Base-by-base conservation (phyloP, 2,329 filamentous ascomycete genomes). In the Sphaceloma murrayae region DNA sequence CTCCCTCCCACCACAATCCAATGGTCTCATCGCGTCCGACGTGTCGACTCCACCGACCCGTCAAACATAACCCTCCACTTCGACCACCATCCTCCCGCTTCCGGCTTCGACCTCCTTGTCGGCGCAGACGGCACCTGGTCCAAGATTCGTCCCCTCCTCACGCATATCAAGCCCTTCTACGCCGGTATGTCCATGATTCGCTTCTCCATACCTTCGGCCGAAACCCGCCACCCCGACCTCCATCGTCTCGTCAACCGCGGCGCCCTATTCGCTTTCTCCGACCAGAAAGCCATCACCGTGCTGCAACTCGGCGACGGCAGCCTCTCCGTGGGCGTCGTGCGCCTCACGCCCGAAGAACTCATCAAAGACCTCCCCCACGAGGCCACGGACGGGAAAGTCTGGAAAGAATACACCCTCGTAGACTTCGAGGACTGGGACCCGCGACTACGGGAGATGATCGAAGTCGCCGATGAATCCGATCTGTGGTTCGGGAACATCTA, bases 71-170 rank as follows among this genome's bases (percentile, higher is more conserved):
- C 38, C 3, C 47, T 62, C 42, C 42, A 55, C 36, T 63, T 65
- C 51, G 55, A 56, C 2, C 48, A 59, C 44, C 38, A 32, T 18
- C 50, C 53, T 8, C 34, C 48, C 18, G 49, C 56, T 22, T 43
- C 52, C 5, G 62, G 58, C 1, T 66, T 62, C 48, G 61, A 68
- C 49, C 53, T 69, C 8, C 54, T 68, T 18, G 60, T 70, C 17
- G 67, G 67, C 6, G 64, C 64, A 7, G 67, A 69, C 39, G 67
- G 66, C 7, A 64, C 64, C 4, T 69, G 61, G 58, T 61, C 58
- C 39, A 65, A 63, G 48, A 59, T 63, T 2, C 56, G 64, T 6
- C 50, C 50, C 18, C 33, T 60, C 2, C 47, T 67, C 1, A 57
- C 53, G 4, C 45, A 53, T 7, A 55, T 53, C 11, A 53, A 52